Base-by-base conservation (phyloP, 2,329 filamentous ascomycete species). In the Capronia americana region DNA sequence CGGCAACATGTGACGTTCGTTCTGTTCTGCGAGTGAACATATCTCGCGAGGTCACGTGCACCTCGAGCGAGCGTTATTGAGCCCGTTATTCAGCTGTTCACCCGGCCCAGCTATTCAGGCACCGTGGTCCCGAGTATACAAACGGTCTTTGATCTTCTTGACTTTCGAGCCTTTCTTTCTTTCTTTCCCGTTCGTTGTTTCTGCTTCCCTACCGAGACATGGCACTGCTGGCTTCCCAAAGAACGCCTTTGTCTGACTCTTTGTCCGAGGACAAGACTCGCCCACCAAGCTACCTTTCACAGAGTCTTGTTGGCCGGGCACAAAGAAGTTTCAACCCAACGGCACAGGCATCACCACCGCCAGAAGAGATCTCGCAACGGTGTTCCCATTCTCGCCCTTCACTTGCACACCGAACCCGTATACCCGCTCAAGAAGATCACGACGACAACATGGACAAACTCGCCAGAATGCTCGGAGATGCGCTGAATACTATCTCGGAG, bases 401-500 rank as follows among this genome's bases (percentile, higher is more conserved):
- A 44, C 30, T 14, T 14, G 28, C 14, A 56, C 17, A 44, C 6
- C 20, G 8, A 38, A 23, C 34, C 11, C 30, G 28, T 20, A 41
- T 44, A 20, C 53, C 28, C 6, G 46, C 38, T 14, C 32, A 57
- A 30, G 50, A 57, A 30, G 50, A 30, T 24, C 24, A 63, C 57
- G 60, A 63, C 12, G 50, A 50, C 34, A 48, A 60, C 57, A 63
- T 61, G 24, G 56, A 24, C 50, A 63, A 60, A 48, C 62, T 68
- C 54, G 24, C 12, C 24, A 34, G 32, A n/a, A 23, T 48, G 23
- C 26, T 32, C 20, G 44, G 55, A 38, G 53, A 61, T 38, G 64
- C 59, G 61, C 57, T 56, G 32, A 57, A 63, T 61, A 56, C 57
- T 28, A 44, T 32, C n/a, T 50, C 59, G 51, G 26, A 50, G 34